phyloP scores from a whole-genome alignment of 331 rosid species.

The Quercus tomentella region DNA sequence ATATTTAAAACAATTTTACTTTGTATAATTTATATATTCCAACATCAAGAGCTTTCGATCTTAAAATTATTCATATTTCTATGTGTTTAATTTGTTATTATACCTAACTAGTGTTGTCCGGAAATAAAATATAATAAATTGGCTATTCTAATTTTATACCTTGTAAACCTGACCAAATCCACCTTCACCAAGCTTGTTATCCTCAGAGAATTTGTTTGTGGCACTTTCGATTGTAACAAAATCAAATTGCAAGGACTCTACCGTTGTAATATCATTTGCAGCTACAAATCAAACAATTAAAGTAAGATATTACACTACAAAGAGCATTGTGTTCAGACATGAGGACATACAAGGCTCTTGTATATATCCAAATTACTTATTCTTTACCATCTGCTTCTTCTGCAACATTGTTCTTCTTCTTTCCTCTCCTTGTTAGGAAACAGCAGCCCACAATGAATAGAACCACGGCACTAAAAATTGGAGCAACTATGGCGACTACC shows the following conservation, averaged over 20 bases:
- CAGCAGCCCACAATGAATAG: slow-evolving; percentile 1
- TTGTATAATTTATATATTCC: not conserved
- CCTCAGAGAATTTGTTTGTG: slow-evolving; percentile 24
- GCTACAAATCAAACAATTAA: not conserved
- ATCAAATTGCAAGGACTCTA: slow-evolving; percentile 21
- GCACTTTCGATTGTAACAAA: slow-evolving; percentile 19
- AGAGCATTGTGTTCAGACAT: not conserved
- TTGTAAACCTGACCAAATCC: slow-evolving; percentile 34
- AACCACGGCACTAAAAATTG: not conserved
- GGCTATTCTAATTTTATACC: slow-evolving; percentile 1
- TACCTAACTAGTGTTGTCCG: no score
- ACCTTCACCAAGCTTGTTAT: slow-evolving; percentile 37
- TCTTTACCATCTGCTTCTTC: not conserved
- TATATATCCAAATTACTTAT: not conserved
- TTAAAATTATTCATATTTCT: not conserved
- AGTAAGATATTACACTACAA: not conserved
- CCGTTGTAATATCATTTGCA: not conserved
- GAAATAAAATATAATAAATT: not conserved
- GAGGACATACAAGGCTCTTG: not conserved
- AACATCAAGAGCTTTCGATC: not conserved
- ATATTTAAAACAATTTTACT: not conserved
- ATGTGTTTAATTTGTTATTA: no score
- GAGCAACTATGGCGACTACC: slow-evolving; percentile 14
- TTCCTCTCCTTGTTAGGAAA: not conserved
- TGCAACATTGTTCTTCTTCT: not conserved